A percentile compares a stretch with the other conserved stretches of the same genome.
Evolutionary conservation across 352 stramenopile species (phyloP).

Genomic region (Peronospora belbahrii): DNA sequence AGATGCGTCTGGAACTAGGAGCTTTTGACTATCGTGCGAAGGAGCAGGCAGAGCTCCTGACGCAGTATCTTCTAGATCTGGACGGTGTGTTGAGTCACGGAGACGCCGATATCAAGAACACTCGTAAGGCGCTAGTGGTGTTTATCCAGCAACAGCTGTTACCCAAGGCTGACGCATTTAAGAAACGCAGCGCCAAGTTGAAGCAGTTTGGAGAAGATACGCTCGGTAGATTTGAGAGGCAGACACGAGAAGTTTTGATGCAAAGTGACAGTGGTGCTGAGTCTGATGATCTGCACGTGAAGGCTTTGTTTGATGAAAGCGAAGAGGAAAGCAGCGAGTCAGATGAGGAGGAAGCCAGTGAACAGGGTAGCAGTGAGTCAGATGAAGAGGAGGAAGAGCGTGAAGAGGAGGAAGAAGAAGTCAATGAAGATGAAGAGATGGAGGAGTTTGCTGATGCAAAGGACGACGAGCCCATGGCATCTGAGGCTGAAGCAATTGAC

Average conservation of each 20-base stretch:
- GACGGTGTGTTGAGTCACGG: constrained; percentile 60
- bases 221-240: constrained; percentile 11
- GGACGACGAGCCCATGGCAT: constrained; percentile 15
- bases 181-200: constrained; percentile 31
- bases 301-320: constrained; percentile 17
- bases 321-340: constrained; percentile 17
- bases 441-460: constrained; percentile 4
- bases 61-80: constrained; percentile 41
- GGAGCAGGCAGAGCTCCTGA: constrained; percentile 56
- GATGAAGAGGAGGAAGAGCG: constrained; percentile 17
- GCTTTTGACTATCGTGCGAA: constrained; percentile 53
- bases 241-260: background rate
- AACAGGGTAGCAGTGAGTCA: background rate
- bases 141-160: constrained; percentile 40
- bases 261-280: constrained; percentile 12
- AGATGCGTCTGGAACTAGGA: constrained; percentile 40
- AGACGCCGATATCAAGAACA: constrained; percentile 36
- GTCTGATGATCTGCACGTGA: constrained; percentile 23
- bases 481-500: constrained; percentile 6
- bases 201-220: constrained; percentile 36
- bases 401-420: constrained; percentile 7
- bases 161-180: constrained; percentile 33
- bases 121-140: constrained; percentile 48
- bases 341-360: background rate
- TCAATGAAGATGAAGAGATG: constrained; percentile 10